A percentile compares a stretch with the other conserved stretches of the same genome.
These are phyloP conservation scores for Colletotrichum sojae DNA, from an alignment of 2,329 filamentous ascomycete genomes.

Conservation along the genomic window DNA sequence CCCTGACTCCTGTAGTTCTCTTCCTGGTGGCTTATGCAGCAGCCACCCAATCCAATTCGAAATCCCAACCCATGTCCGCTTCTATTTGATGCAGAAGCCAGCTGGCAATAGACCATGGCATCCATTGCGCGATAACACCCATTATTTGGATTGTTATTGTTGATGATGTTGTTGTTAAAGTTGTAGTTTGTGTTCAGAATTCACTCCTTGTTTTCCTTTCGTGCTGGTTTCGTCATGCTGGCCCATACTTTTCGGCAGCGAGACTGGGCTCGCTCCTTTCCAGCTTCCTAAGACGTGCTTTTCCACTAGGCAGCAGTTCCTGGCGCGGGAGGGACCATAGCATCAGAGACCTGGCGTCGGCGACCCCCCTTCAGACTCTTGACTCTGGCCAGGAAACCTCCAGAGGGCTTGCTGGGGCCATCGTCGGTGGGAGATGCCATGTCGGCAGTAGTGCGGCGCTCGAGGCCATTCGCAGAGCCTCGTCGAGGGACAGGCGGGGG, in stretches of 20 bases:
- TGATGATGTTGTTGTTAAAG: neutral
- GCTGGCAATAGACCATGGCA: neutral
- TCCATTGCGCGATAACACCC: neutral
- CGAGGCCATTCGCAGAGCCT: conserved; percentile 60
- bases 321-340: conserved; percentile 44
- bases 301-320: conserved; percentile 58
- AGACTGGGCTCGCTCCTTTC: neutral
- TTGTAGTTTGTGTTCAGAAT: neutral
- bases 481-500: conserved; percentile 65
- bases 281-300: conserved; percentile 32
- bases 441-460: conserved; percentile 77
- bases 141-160: conserved; percentile 15
- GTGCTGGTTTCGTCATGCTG: too few species aligned
- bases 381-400: conserved; percentile 82
- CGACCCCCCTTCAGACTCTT: conserved; percentile 85
- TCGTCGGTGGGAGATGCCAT: conserved; percentile 57
- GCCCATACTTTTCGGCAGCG: too few species aligned
- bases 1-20: conserved; percentile 9
- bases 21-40: conserved; percentile 25
- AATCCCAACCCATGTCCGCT: conserved; percentile 22
- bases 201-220: too few species aligned
- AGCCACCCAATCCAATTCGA: conserved; percentile 25
- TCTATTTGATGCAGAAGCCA: conserved; percentile 31
- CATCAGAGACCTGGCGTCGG: conserved; percentile 47
- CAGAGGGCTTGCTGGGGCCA: conserved; percentile 57